These are phyloP conservation scores for Candolleomyces eurysporus DNA, from an alignment of 768 basidiomycete species.

Conservation along the genomic window DNA sequence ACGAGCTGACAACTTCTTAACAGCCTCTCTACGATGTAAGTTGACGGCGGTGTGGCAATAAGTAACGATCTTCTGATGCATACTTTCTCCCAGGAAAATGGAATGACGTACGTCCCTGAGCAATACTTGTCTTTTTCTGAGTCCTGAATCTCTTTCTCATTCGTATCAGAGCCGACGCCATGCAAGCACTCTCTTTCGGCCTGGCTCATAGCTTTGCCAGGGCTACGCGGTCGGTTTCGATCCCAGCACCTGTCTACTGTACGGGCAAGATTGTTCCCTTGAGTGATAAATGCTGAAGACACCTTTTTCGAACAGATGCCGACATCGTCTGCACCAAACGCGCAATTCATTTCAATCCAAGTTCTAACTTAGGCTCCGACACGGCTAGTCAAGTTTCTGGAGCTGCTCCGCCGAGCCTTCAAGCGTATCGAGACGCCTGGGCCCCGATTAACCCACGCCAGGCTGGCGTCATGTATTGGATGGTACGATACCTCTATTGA, in stretches of 20 bases:
- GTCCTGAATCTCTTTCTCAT: background rate
- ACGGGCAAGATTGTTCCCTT: constrained; percentile 29
- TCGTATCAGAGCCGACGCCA: constrained; percentile 50
- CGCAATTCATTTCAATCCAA: constrained; percentile 77
- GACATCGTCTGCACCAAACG: constrained; percentile 81
- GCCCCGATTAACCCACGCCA: constrained; percentile 43
- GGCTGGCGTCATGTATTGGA: constrained; percentile 59
- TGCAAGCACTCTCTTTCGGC: constrained; percentile 69
- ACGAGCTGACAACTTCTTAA: background rate
- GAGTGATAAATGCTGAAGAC: background rate
- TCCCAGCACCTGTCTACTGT: constrained; percentile 87
- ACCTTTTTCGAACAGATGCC: constrained; percentile 52
- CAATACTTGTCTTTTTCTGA: background rate
- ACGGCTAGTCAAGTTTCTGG: constrained; percentile 45
- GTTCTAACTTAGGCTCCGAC: constrained; percentile 52
- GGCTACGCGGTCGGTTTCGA: constrained; percentile 80
- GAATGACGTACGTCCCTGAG: constrained; percentile 47
- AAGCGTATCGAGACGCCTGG: background rate
- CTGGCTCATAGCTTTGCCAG: constrained; percentile 82
- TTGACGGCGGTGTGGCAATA: constrained; percentile 5
- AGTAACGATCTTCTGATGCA: background rate
- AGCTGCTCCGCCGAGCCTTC: constrained; percentile 27
- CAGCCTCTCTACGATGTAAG: constrained; percentile 46
- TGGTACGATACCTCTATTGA: constrained; percentile 22
- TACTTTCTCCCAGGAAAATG: constrained; percentile 40